phyloP scores from a whole-genome alignment of 2,329 filamentous ascomycete species.

The Aspergillus tubingensis region DNA sequence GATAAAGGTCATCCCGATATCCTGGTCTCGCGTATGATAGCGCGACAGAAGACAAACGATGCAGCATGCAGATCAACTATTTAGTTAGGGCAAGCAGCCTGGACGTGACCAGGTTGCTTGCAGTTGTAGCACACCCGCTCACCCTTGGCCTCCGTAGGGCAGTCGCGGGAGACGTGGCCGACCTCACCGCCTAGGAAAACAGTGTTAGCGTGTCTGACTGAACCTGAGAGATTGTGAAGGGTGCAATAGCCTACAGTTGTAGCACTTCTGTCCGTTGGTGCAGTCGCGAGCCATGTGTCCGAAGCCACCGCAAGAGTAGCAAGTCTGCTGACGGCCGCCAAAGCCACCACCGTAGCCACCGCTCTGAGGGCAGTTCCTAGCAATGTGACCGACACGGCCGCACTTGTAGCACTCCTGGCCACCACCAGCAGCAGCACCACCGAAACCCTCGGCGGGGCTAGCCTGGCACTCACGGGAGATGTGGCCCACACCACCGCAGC shows the following conservation, averaged over 20 bases:
- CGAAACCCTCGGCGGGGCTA: constrained; percentile 49
- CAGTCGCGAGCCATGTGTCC: constrained; percentile 98
- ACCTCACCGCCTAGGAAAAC: constrained; percentile 68
- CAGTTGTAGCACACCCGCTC: constrained; percentile 99
- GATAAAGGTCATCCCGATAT: constrained; percentile 13
- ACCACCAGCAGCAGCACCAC: constrained; percentile 46
- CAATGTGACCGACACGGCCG: constrained; percentile 93
- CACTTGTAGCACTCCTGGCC: constrained; percentile 94
- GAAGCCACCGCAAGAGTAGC: constrained; percentile 97
- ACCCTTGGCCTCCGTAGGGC: constrained; percentile 83
- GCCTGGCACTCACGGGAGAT: constrained; percentile 74
- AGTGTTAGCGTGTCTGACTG: constrained; percentile 10
- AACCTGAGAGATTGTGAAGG: background rate
- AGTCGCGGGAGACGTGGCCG: constrained; percentile 93
- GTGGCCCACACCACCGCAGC: constrained; percentile 76
- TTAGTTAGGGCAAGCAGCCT: constrained; percentile 88
- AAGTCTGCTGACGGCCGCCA: constrained; percentile 71
- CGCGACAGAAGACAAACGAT: constrained; percentile 30
- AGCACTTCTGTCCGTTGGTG: constrained; percentile 99
- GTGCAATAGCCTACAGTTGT: constrained; percentile 73
- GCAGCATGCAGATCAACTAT: constrained; percentile 20
- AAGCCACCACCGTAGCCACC: constrained; percentile 48
- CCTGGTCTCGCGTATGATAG: constrained; percentile 23
- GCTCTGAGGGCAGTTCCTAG: constrained; percentile 63
- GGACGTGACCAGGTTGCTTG: constrained; percentile 83